Evolutionary conservation across 345 rosid species (phyloP).

Genomic region (Toxicodendron radicans): DNA sequence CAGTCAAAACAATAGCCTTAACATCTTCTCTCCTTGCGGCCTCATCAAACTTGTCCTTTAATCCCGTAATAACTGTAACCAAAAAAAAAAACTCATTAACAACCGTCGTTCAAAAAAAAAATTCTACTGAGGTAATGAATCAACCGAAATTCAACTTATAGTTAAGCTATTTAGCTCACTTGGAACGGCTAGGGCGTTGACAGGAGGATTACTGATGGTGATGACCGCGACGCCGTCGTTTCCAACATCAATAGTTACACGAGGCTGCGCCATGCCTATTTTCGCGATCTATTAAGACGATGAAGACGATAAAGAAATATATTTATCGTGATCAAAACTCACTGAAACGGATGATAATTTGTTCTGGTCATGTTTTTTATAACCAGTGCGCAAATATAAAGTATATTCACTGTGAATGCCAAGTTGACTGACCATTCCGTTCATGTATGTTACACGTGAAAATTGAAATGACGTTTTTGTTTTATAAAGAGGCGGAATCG

Average conservation of each 20-base stretch:
- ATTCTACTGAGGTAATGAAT: background rate
- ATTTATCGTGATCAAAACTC: background rate
- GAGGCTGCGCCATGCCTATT: conserved; percentile 50
- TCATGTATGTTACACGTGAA: background rate
- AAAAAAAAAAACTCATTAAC: background rate
- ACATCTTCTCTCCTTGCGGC: conserved; percentile 76
- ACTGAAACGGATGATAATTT: too few relatives aligned
- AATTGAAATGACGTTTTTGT: background rate
- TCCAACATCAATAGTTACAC: conserved; percentile 73
- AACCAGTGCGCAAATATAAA: background rate
- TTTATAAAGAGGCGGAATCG: background rate
- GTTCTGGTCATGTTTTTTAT: too few relatives aligned
- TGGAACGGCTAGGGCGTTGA: conserved; percentile 76
- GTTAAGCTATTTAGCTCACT: conserved; percentile 32
- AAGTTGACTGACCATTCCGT: background rate
- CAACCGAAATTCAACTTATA: background rate
- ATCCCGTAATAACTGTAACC: conserved; percentile 59
- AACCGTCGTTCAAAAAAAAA: background rate
- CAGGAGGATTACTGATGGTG: conserved; percentile 92
- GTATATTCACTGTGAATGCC: background rate
- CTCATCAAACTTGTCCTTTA: conserved; percentile 70
- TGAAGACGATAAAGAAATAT: background rate
- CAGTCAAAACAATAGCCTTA: conserved; percentile 80
- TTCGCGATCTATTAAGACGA: background rate
- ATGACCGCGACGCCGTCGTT: conserved; percentile 87